Conservation (phyloP, 2,329 filamentous ascomycete species). For the Xylaria sp. region DNA sequence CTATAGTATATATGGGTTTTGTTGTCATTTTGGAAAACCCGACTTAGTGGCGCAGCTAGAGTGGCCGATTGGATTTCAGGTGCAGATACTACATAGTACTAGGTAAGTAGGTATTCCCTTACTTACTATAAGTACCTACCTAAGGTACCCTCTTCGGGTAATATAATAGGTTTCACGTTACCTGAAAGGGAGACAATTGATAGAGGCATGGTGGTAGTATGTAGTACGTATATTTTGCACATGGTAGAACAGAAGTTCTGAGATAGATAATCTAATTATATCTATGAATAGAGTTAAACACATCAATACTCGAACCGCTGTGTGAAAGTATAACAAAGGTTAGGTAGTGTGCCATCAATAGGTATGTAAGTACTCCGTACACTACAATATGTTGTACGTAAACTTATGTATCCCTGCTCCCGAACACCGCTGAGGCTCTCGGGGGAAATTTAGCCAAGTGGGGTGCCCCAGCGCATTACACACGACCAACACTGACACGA, state of each 20-base stretch:
- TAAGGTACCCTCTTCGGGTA: neutral
- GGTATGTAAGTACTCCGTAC: too few species aligned
- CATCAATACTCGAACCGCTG: too few species aligned
- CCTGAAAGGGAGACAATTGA: neutral
- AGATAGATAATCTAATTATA: too few species aligned
- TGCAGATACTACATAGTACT: too few species aligned
- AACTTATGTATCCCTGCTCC: neutral
- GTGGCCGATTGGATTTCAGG: neutral
- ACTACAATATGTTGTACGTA: neutral
- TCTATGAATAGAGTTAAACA: neutral
- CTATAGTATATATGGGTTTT: neutral
- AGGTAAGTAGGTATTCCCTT: neutral
- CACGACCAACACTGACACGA: conserved; percentile 5
- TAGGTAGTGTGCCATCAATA: neutral
- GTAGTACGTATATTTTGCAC: neutral
- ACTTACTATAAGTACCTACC: neutral
- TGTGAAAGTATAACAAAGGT: too few species aligned
- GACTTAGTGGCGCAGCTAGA: neutral
- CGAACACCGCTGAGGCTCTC: conserved; percentile 27
- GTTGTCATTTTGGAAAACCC: neutral
- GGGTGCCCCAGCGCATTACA: conserved; percentile 8
- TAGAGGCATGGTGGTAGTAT: neutral
- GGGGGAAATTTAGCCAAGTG: conserved; percentile 15
- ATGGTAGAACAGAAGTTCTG: too few species aligned
- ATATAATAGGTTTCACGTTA: conserved; percentile 7